Evolutionary conservation across 129 eudicot genomes (phyloP), one percentile per base, ranked within the genome.

Genomic region (Kitagawia praeruptora): DNA sequence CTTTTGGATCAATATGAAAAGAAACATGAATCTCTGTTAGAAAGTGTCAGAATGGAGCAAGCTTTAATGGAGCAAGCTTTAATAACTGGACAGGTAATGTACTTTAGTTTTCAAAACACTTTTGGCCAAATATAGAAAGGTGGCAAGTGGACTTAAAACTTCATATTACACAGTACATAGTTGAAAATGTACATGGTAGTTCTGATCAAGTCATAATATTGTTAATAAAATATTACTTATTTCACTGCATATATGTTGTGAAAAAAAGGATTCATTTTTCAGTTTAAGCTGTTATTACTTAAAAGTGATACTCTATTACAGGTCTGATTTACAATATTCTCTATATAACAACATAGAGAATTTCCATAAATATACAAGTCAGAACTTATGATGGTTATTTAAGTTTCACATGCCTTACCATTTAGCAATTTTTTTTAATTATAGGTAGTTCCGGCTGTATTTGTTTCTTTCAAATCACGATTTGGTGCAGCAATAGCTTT

Each of bases 381-480:
- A 42, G 28, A 73, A 41, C 39, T 42, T 73, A 39, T 11, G 6
- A 38, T 40, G 2, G 12, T 71, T 71, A 71, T 39, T 71, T 74
- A 74, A 45, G 28, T 44, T 74, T 12, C 11, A 1, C 8, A 53
- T 39, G 77, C 58, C 25, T 76, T 78, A 44, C 6, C 71, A 40
- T 67, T 38, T 77, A 39, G 49, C 58, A 81, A 28, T 51, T 77
- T 63, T 21, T 75, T 76, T 73, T 56, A 47, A 69, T 77, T 39
- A 41, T 79, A 93, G 98, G 97, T 91, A 81, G 83, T 84, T 83
- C 87, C 90, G 45, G 96, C 98, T 85, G 98, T 97, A 73, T 91
- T 91, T 82, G 98, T 94, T 41, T 89, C 89, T 78, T 91, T 94
- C 87, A 92, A 90, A 85, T 79, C 98, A 74, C 93, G 98, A 46